These are phyloP conservation scores for Aechmea fasciata DNA, from an alignment of 176 grass and related monocot genomes.

Conservation along the genomic window DNA sequence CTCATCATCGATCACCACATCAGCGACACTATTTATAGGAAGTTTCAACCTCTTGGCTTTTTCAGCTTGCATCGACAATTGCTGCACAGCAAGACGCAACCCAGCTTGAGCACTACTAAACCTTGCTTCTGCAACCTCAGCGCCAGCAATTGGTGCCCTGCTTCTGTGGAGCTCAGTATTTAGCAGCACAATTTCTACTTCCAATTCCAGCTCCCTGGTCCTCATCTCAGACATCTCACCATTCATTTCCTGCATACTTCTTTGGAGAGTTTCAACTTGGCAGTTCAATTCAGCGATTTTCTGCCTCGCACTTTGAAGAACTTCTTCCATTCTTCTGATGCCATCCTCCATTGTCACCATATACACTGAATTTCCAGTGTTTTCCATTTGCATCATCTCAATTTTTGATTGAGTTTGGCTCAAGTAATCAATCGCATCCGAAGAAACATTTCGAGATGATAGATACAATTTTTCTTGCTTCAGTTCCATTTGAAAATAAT, in stretches of 20 bases:
- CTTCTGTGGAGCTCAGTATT: neutral
- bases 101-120: constrained; percentile 13
- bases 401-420: constrained; percentile 2
- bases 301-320: constrained; percentile 1
- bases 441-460: neutral
- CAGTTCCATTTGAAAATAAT: constrained; percentile 26
- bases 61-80: constrained; percentile 7
- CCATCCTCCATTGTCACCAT: neutral
- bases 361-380: neutral
- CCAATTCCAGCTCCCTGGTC: neutral
- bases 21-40: neutral
- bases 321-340: neutral
- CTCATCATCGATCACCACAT: neutral
- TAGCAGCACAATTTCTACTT: constrained; percentile 3
- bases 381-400: neutral
- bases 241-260: constrained; percentile 7
- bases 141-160: neutral
- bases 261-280: constrained; percentile 9
- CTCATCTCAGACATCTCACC: neutral
- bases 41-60: neutral
- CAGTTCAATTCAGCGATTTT: neutral
- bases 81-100: constrained; percentile 2
- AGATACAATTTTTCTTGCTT: constrained; percentile 14
- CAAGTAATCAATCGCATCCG: constrained; percentile 1
- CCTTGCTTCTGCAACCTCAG: constrained; percentile 9